phyloP scores from a whole-genome alignment of 805 yeast species.

The Lachancea thermotolerans region DNA sequence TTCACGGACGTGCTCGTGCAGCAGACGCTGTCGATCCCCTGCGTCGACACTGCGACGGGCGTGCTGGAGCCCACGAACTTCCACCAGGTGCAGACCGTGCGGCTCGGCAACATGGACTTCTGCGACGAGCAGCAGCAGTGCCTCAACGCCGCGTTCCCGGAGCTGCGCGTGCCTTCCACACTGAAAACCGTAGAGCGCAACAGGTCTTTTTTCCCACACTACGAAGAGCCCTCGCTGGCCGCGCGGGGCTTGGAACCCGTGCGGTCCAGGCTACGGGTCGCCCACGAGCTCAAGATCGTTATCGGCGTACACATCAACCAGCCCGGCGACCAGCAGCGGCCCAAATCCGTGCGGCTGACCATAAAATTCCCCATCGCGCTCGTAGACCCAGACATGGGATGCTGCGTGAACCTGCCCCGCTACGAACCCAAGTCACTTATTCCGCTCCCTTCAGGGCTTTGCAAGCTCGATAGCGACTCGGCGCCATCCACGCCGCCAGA shows the following conservation, averaged over 20 bases:
- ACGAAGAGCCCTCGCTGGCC: background rate
- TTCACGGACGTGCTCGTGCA: background rate
- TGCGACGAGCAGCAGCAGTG: background rate
- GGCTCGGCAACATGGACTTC: too few relatives aligned
- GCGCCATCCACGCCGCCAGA: constrained; percentile 3
- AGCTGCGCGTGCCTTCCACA: background rate
- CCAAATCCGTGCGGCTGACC: background rate
- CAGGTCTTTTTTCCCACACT: constrained; percentile 1
- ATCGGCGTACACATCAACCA: background rate
- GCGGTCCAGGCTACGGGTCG: background rate
- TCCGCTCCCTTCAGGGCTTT: background rate
- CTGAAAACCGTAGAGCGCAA: background rate
- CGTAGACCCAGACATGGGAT: constrained; percentile 5
- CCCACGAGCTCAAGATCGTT: constrained; percentile 3
- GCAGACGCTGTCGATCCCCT: constrained; percentile 7
- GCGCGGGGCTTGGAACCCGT: background rate
- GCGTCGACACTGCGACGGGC: background rate
- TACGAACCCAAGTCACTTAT: constrained; percentile 5
- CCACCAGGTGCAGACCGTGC: too few relatives aligned
- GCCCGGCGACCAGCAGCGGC: background rate
- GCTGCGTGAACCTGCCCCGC: constrained; percentile 7
- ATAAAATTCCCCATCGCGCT: constrained; percentile 7
- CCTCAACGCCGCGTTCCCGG: constrained; percentile 1
- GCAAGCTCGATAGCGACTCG: background rate
- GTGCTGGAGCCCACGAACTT: background rate